Percentiles rank a stretch among this genome's conserved stretches.
phyloP scores from a whole-genome alignment of 257 asterid species.

The Oldenlandia corymbosa region DNA sequence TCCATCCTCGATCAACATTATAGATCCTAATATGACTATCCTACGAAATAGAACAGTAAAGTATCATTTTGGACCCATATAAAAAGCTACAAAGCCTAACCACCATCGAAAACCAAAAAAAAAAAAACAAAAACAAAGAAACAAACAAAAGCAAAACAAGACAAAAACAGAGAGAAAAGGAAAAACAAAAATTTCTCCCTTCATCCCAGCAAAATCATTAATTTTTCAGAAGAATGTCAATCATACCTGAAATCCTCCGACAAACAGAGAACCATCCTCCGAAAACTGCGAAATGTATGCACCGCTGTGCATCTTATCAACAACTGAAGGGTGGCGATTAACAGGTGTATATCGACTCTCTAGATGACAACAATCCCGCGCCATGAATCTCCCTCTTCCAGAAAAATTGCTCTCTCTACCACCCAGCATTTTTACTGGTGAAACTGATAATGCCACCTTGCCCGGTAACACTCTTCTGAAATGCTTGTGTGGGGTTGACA shows the following conservation, averaged over 20 bases:
- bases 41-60: slow-evolving; percentile 29
- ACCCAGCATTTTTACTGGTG: slow-evolving; percentile 70
- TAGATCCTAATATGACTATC: slow-evolving; percentile 81
- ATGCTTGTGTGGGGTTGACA: slow-evolving; percentile 46
- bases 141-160: background rate
- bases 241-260: slow-evolving; percentile 86
- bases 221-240: background rate
- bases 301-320: slow-evolving; percentile 62
- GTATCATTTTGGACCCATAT: background rate
- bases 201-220: too few relatives aligned
- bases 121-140: too few relatives aligned
- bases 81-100: background rate
- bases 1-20: slow-evolving; percentile 77
- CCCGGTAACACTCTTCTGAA: slow-evolving; percentile 42
- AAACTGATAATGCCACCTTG: slow-evolving; percentile 42
- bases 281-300: slow-evolving; percentile 86
- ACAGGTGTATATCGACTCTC: slow-evolving; percentile 70
- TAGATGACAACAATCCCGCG: slow-evolving; percentile 74
- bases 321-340: slow-evolving; percentile 45
- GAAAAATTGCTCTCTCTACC: slow-evolving; percentile 73
- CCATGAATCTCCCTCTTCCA: slow-evolving; percentile 78
- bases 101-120: too few relatives aligned
- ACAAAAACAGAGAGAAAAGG: too few relatives aligned
- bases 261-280: slow-evolving; percentile 74
- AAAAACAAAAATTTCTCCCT: too few relatives aligned